A percentile compares a stretch with the other conserved stretches of the same genome.
Conservation (phyloP, 2,329 filamentous ascomycete species). For the Delphinella strobiligena region DNA sequence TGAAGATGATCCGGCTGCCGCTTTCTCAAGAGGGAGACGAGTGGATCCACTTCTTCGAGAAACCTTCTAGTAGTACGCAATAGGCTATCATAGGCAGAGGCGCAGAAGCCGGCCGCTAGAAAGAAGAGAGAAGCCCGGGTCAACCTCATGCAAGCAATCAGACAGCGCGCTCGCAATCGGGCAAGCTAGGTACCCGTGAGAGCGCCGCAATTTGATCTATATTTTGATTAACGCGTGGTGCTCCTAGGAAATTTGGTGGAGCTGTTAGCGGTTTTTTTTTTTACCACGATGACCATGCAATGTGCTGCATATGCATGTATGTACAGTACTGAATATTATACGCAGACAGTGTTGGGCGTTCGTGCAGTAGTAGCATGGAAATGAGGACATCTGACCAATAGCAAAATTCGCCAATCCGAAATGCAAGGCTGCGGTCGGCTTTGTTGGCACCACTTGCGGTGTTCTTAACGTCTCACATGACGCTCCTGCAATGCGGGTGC, state of each 20-base stretch:
- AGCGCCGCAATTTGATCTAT: too few relatives aligned
- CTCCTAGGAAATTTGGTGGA: too few relatives aligned
- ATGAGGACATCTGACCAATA: conserved; percentile 3
- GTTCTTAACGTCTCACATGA: conserved; percentile 5
- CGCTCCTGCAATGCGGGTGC: conserved; percentile 2
- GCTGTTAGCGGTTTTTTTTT: too few relatives aligned
- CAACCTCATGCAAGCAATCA: too few relatives aligned
- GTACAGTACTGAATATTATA: too few relatives aligned
- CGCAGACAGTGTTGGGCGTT: neutral
- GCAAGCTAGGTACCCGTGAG: too few relatives aligned
- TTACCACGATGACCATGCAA: too few relatives aligned
- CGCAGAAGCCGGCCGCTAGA: conserved; percentile 5
- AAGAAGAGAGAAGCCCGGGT: conserved; percentile 2
- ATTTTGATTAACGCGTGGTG: too few relatives aligned
- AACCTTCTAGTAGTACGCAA: conserved; percentile 4
- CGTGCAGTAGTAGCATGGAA: neutral
- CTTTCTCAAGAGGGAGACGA: too few relatives aligned
- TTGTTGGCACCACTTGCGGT: conserved; percentile 7
- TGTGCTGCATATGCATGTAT: neutral
- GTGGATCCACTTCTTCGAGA: conserved; percentile 5
- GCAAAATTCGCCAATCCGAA: neutral
- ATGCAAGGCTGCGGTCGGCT: conserved; percentile 5
- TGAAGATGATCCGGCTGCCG: too few relatives aligned
- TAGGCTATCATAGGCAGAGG: conserved; percentile 1
- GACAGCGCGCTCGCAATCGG: too few relatives aligned